A percentile compares a stretch with the other conserved stretches of the same genome.
Evolutionary conservation across 2,329 filamentous ascomycete species (phyloP).

Genomic region (Ceratocystis diversiconidia): DNA sequence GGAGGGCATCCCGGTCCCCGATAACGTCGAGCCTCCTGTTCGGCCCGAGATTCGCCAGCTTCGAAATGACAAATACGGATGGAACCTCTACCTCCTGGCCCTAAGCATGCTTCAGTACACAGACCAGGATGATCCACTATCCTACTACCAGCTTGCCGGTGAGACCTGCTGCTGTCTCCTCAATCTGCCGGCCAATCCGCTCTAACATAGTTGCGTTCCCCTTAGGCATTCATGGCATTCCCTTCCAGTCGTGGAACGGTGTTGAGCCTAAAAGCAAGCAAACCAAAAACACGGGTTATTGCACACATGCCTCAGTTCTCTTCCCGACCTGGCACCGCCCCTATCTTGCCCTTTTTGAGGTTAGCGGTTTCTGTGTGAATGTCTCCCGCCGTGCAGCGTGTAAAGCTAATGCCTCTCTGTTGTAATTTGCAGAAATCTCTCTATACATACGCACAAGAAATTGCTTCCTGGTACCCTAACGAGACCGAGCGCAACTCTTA

Average conservation of each 20-base stretch:
- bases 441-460: conserved; percentile 21
- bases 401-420: background rate
- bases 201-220: background rate
- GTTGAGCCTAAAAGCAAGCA: conserved; percentile 32
- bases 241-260: conserved; percentile 41
- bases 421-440: conserved; percentile 16
- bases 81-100: conserved; percentile 65
- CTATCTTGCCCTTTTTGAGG: conserved; percentile 52
- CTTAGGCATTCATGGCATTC: conserved; percentile 66
- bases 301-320: conserved; percentile 58
- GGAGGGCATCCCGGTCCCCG: conserved; percentile 20
- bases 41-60: conserved; percentile 57
- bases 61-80: conserved; percentile 47
- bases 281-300: conserved; percentile 47
- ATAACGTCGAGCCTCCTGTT: conserved; percentile 29
- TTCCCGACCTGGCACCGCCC: conserved; percentile 77
- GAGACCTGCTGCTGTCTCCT: conserved; percentile 21
- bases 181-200: background rate
- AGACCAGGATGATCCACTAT: conserved; percentile 47
- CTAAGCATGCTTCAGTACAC: conserved; percentile 57
- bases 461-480: conserved; percentile 36
- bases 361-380: conserved; percentile 21
- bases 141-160: conserved; percentile 71
- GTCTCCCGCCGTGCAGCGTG: background rate
- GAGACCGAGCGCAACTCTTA: conserved; percentile 35